Conservation (phyloP, 805 yeast genomes). For the Sugiyamaella smithiae region DNA sequence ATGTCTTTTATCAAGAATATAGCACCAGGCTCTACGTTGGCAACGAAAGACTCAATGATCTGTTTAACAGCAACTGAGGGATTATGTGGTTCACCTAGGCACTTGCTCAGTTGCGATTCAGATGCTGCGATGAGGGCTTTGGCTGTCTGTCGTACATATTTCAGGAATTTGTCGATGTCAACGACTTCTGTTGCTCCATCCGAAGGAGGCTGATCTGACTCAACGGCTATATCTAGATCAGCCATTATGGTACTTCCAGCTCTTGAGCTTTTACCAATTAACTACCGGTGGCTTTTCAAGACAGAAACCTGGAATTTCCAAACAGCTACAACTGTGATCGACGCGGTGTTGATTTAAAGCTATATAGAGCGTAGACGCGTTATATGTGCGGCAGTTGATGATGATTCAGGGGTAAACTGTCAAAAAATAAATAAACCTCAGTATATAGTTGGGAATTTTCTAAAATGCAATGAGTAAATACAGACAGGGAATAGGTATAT, state of each 20-base stretch:
- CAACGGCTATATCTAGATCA: neutral
- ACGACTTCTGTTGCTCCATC: neutral
- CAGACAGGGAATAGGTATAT: too few relatives aligned
- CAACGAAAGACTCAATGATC: conserved; percentile 21
- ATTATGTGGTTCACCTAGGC: conserved; percentile 19
- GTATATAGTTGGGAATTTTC: too few relatives aligned
- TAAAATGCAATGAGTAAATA: too few relatives aligned
- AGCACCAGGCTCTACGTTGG: conserved; percentile 26
- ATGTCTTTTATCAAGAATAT: conserved; percentile 26
- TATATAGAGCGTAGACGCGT: neutral
- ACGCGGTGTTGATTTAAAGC: neutral
- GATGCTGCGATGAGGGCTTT: conserved; percentile 24
- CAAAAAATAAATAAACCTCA: too few relatives aligned
- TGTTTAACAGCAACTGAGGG: conserved; percentile 1
- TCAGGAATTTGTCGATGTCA: conserved; percentile 9
- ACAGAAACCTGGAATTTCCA: neutral
- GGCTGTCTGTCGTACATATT: conserved; percentile 19
- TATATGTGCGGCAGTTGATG: neutral
- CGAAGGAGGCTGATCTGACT: neutral
- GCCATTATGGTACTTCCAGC: too few relatives aligned
- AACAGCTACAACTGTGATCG: neutral
- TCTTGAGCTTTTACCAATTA: too few relatives aligned
- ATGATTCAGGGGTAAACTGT: conserved; percentile 1
- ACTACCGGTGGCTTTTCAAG: neutral
- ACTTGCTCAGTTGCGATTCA: conserved; percentile 21